Conservation (phyloP, 768 basidiomycete species). For the Trametes elegans region DNA sequence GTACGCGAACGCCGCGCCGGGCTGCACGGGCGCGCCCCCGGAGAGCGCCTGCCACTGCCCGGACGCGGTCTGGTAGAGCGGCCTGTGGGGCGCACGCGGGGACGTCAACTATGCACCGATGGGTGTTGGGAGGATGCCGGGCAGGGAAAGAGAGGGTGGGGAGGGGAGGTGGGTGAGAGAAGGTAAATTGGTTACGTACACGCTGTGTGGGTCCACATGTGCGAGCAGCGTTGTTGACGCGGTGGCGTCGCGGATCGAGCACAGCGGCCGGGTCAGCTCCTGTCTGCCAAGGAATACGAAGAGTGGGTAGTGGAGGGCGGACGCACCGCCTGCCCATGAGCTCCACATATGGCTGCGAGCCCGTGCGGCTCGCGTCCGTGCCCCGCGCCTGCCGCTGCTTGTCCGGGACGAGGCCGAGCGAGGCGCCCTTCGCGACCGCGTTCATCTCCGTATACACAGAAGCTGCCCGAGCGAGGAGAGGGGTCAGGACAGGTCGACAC, state of each 20-base stretch:
- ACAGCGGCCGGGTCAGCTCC: not conserved
- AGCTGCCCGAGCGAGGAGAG: constrained; percentile 43
- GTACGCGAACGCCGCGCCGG: constrained; percentile 79
- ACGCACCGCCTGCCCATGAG: constrained; percentile 74
- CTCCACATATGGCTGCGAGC: constrained; percentile 81
- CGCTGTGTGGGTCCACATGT: not conserved
- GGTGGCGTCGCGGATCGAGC: not conserved
- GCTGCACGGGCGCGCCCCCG: constrained; percentile 64
- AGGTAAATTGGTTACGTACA: constrained; percentile 14
- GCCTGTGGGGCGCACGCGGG: no score
- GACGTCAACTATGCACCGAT: no score
- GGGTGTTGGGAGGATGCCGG: not conserved
- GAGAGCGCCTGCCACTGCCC: constrained; percentile 84
- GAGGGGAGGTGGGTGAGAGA: not conserved
- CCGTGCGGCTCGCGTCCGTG: constrained; percentile 51
- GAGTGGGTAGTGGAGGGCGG: not conserved
- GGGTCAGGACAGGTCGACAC: no score
- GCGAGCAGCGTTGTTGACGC: not conserved
- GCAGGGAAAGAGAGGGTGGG: not conserved
- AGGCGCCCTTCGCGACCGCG: constrained; percentile 79
- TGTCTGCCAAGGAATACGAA: not conserved
- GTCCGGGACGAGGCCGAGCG: constrained; percentile 72
- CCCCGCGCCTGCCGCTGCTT: constrained; percentile 51
- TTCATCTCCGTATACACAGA: constrained; percentile 95
- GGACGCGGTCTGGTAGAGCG: constrained; percentile 65